phyloP scores from a whole-genome alignment of 2,329 filamentous ascomycete genomes.

The Juglanconis juglandina region DNA sequence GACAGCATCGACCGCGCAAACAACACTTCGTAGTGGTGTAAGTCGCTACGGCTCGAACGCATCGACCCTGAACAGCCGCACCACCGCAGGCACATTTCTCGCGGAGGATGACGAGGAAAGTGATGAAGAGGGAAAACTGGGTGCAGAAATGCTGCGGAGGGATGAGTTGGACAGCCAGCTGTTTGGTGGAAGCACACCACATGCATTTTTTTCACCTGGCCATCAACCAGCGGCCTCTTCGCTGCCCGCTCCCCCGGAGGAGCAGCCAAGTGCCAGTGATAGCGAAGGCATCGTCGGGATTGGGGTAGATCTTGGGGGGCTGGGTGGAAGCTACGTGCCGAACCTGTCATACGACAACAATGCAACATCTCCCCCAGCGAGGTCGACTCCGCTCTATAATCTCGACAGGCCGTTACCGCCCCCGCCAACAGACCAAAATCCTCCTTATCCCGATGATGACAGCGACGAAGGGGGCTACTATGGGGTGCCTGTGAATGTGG shows the following conservation, averaged over 20 bases:
- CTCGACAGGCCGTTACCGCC: constrained; percentile 25
- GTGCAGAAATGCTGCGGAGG: constrained; percentile 77
- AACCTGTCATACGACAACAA: constrained; percentile 49
- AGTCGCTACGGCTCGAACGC: constrained; percentile 39
- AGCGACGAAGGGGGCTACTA: constrained; percentile 14
- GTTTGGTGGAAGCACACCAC: constrained; percentile 51
- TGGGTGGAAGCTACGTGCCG: constrained; percentile 67
- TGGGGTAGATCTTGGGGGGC: constrained; percentile 68
- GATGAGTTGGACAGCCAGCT: constrained; percentile 75
- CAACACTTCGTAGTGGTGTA: constrained; percentile 33
- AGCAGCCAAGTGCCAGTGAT: constrained; percentile 56
- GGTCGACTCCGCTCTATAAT: constrained; percentile 26
- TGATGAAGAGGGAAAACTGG: constrained; percentile 82
- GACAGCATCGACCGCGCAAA: constrained; percentile 43
- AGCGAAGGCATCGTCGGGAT: constrained; percentile 60
- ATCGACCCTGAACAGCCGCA: constrained; percentile 37
- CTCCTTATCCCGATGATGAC: constrained; percentile 45
- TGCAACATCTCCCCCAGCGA: constrained; percentile 36
- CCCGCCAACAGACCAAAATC: constrained; percentile 31
- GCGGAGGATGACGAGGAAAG: constrained; percentile 67
- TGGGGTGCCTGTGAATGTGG: constrained; percentile 59
- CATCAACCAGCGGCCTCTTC: constrained; percentile 30
- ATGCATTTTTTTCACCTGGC: constrained; percentile 35
- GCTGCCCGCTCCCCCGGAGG: constrained; percentile 47
- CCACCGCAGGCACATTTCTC: constrained; percentile 33